Evolutionary conservation across 1,284 basidiomycete genomes (phyloP).

Genomic region (Rhodotorula glutinis): DNA sequence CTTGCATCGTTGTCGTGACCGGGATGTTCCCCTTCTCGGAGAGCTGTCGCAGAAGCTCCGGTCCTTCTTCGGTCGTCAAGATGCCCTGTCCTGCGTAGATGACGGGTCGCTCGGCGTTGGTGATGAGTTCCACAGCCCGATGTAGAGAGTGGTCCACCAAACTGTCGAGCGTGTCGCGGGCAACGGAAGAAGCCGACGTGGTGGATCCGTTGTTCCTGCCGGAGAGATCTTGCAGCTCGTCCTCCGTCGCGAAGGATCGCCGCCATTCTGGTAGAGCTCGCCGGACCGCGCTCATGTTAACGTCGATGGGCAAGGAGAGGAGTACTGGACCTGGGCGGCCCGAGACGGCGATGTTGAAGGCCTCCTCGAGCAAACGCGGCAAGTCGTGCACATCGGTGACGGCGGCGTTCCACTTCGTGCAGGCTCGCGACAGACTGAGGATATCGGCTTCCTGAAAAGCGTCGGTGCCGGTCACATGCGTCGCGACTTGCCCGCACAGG

Average conservation of each 20-base stretch:
- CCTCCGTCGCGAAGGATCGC: slow-evolving; percentile 55
- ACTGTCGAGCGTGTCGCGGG: no score
- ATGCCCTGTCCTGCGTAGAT: slow-evolving; percentile 94
- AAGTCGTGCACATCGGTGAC: slow-evolving; percentile 95
- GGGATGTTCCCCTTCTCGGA: slow-evolving; percentile 86
- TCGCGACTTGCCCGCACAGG: slow-evolving; percentile 95
- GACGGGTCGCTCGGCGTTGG: slow-evolving; percentile 82
- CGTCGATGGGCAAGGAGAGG: slow-evolving; percentile 95
- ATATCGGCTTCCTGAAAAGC: slow-evolving; percentile 98
- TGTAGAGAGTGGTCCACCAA: no score
- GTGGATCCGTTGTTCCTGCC: slow-evolving; percentile 51
- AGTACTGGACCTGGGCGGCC: slow-evolving; percentile 95
- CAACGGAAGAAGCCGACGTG: no score
- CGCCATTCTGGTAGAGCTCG: slow-evolving; percentile 61
- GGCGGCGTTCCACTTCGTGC: slow-evolving; percentile 99
- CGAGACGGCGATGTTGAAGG: slow-evolving; percentile 97
- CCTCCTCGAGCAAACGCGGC: slow-evolving; percentile 94
- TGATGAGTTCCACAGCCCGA: slow-evolving; percentile 60
- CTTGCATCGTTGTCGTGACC: slow-evolving; percentile 93
- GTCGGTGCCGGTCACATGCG: slow-evolving; percentile 91
- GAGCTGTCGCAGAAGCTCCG: slow-evolving; percentile 75
- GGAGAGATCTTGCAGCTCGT: slow-evolving; percentile 78
- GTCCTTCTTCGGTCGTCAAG: slow-evolving; percentile 78
- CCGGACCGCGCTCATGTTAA: slow-evolving; percentile 86
- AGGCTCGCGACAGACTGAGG: slow-evolving; percentile 90